phyloP scores from a whole-genome alignment of 805 yeast genomes.

The Saturnispora mendoncae region DNA sequence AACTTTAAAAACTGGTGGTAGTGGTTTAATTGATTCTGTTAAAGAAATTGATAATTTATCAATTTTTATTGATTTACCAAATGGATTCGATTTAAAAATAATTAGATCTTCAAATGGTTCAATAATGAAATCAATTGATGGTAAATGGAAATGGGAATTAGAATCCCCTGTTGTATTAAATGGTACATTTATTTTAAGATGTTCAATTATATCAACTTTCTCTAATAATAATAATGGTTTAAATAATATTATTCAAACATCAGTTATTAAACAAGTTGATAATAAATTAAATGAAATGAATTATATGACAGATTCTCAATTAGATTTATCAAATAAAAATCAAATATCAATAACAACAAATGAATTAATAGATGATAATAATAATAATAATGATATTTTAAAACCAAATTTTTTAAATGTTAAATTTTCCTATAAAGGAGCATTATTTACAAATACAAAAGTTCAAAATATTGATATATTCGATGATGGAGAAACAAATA shows the following conservation, averaged over 20 bases:
- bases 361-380: no score
- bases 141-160: slow-evolving; percentile 17
- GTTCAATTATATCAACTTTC: slow-evolving; percentile 5
- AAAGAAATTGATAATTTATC: slow-evolving; percentile 39
- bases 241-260: neutral
- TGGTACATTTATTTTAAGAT: slow-evolving; percentile 12
- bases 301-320: neutral
- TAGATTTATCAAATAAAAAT: no score
- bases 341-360: no score
- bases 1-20: slow-evolving; percentile 9
- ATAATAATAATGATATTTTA: neutral
- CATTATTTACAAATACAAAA: slow-evolving; percentile 65
- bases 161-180: slow-evolving; percentile 12
- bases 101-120: slow-evolving; percentile 13
- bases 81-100: slow-evolving; percentile 9
- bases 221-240: no score
- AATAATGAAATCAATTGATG: slow-evolving; percentile 4
- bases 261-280: no score
- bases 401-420: slow-evolving; percentile 41
- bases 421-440: slow-evolving; percentile 54
- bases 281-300: neutral
- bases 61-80: slow-evolving; percentile 30
- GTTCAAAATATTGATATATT: slow-evolving; percentile 54
- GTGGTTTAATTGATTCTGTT: slow-evolving; percentile 22
- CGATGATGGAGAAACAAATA: slow-evolving; percentile 44